These are phyloP conservation scores for Pigoraptor vietnamica DNA, from an alignment of 78 protist genomes.

Conservation along the genomic window DNA sequence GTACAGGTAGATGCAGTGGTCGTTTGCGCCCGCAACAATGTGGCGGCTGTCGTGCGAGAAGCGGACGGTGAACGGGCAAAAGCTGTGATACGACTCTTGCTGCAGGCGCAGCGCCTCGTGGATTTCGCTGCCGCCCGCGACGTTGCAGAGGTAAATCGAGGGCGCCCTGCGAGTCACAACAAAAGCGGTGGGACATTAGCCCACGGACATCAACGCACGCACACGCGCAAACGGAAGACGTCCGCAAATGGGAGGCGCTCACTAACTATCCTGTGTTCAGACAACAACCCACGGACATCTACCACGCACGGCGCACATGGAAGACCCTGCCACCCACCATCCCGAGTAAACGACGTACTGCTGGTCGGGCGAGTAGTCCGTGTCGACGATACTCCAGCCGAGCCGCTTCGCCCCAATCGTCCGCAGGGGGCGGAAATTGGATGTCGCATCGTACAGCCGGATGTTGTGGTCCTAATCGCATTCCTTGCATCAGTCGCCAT, in stretches of 20 bases:
- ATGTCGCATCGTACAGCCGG: constrained; percentile 17
- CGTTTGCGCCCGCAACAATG: constrained; percentile 53
- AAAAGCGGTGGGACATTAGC: too few relatives aligned
- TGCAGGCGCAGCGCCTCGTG: constrained; percentile 10
- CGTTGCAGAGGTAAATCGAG: not conserved
- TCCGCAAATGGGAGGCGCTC: too few relatives aligned
- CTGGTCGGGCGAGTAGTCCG: constrained; percentile 37
- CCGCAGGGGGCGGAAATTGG: not conserved
- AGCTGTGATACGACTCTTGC: not conserved
- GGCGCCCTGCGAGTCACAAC: too few relatives aligned
- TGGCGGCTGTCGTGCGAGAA: constrained; percentile 43
- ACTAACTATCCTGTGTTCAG: too few relatives aligned
- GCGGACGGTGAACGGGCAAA: constrained; percentile 56
- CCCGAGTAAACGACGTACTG: constrained; percentile 46
- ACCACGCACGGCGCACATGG: not conserved
- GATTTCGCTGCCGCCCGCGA: not conserved
- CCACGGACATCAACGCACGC: not conserved
- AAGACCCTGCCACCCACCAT: constrained; percentile 19
- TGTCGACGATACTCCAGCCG: constrained; percentile 46
- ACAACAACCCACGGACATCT: not conserved
- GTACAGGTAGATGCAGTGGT: constrained; percentile 34
- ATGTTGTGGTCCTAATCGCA: constrained; percentile 8
- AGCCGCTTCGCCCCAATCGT: constrained; percentile 12
- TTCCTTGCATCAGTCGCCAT: too few relatives aligned
- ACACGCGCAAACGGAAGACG: too few relatives aligned